These are phyloP conservation scores for Pseudonitzschia multistriata DNA, from an alignment of 108 stramenopile species.

Conservation along the genomic window DNA sequence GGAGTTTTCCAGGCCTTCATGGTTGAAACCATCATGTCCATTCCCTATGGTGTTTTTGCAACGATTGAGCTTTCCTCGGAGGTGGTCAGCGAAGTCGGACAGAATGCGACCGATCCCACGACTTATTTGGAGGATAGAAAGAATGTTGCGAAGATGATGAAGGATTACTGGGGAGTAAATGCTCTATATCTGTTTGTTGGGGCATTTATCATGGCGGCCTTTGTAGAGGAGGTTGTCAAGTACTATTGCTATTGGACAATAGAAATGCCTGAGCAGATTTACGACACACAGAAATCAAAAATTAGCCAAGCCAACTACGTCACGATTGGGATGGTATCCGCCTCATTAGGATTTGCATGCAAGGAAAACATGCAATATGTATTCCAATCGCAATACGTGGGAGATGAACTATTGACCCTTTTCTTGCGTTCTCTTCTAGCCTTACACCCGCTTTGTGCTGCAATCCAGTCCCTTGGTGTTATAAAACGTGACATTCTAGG, in stretches of 20 bases:
- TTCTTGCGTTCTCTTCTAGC: constrained; percentile 67
- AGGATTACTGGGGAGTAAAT: constrained; percentile 16
- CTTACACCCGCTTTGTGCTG: constrained; percentile 82
- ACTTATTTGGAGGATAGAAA: neutral
- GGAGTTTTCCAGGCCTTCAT: constrained; percentile 6
- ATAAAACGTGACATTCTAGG: constrained; percentile 69
- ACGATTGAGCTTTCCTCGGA: neutral
- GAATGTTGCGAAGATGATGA: neutral
- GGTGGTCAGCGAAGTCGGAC: neutral
- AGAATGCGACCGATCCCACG: neutral
- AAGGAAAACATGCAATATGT: constrained; percentile 79
- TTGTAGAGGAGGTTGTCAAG: constrained; percentile 78
- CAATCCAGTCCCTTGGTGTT: constrained; percentile 78
- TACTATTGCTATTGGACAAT: constrained; percentile 76
- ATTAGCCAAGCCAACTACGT: neutral
- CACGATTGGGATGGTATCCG: neutral
- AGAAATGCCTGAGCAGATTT: constrained; percentile 48
- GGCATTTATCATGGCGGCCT: constrained; percentile 58
- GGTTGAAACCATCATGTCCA: constrained; percentile 45
- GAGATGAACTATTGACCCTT: constrained; percentile 60
- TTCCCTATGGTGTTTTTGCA: constrained; percentile 9
- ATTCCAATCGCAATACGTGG: constrained; percentile 27
- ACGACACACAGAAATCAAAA: neutral
- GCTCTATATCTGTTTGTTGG: neutral
- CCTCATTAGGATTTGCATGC: constrained; percentile 77